These are phyloP conservation scores for Dothiorella sarmentorum DNA, from an alignment of 2,329 filamentous ascomycete species.

Conservation along the genomic window DNA sequence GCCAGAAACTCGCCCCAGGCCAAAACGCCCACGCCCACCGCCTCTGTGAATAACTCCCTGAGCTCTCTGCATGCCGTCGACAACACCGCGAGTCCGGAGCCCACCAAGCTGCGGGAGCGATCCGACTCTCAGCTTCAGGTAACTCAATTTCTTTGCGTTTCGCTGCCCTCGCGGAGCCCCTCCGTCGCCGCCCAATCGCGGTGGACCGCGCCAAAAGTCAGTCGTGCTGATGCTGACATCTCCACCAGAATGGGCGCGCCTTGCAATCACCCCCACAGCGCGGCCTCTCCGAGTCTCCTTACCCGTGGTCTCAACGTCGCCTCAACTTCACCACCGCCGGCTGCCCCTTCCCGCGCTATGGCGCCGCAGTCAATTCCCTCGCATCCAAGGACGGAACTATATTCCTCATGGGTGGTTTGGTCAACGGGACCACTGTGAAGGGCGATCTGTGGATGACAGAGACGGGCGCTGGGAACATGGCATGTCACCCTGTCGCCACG, in stretches of 20 bases:
- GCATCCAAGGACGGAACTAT: conserved; percentile 96
- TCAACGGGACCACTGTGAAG: conserved; percentile 92
- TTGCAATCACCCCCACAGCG: conserved; percentile 33
- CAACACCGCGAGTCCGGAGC: conserved; percentile 60
- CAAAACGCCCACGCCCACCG: conserved; percentile 68
- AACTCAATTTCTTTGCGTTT: conserved; percentile 26
- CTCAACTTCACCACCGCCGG: conserved; percentile 81
- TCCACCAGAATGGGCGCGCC: conserved; percentile 15
- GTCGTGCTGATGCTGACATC: conserved; percentile 13
- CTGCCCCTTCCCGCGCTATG: conserved; percentile 93
- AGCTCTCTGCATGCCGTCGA: conserved; percentile 63
- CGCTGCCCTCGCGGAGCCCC: not conserved
- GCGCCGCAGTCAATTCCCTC: conserved; percentile 87
- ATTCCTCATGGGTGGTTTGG: conserved; percentile 94
- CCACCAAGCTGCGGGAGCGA: conserved; percentile 57
- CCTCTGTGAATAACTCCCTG: conserved; percentile 63
- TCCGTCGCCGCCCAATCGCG: conserved; percentile 3
- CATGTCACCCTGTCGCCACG: conserved; percentile 87
- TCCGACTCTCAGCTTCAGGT: conserved; percentile 55
- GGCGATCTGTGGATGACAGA: conserved; percentile 98
- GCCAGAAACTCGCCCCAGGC: conserved; percentile 36
- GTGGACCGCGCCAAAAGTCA: not conserved
- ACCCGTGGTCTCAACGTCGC: conserved; percentile 91
- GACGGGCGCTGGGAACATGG: conserved; percentile 73
- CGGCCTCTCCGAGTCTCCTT: conserved; percentile 69